phyloP scores from a whole-genome alignment of 2,329 filamentous ascomycete species.

The Coleophoma eucalyptorum region DNA sequence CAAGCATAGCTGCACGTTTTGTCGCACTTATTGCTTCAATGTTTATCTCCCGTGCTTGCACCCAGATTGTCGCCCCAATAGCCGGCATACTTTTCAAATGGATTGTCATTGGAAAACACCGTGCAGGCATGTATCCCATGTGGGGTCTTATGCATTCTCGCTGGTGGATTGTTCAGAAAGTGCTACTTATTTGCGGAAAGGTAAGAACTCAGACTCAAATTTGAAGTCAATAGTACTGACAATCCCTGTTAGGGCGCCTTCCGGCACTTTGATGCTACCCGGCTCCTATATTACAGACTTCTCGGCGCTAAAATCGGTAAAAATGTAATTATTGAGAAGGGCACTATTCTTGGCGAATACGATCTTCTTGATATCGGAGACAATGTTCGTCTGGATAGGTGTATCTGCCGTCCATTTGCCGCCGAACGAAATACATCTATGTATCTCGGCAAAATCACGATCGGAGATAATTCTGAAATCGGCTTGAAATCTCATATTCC shows the following conservation, averaged over 20 bases:
- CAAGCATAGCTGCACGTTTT: slow-evolving; percentile 38
- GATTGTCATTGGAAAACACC: slow-evolving; percentile 49
- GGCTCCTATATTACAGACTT: slow-evolving; percentile 43
- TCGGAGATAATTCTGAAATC: slow-evolving; percentile 43
- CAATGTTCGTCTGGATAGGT: slow-evolving; percentile 41
- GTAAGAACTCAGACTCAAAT: slow-evolving; percentile 6
- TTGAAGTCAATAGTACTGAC: not conserved
- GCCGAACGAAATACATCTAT: slow-evolving; percentile 54
- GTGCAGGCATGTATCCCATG: slow-evolving; percentile 53
- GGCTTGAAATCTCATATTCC: slow-evolving; percentile 46
- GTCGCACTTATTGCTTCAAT: slow-evolving; percentile 44
- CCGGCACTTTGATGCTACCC: slow-evolving; percentile 32
- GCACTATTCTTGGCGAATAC: slow-evolving; percentile 47
- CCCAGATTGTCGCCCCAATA: slow-evolving; percentile 37
- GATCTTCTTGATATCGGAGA: slow-evolving; percentile 53
- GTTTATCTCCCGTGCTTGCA: slow-evolving; percentile 34
- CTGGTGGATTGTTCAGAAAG: slow-evolving; percentile 57
- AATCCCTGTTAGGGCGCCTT: slow-evolving; percentile 35
- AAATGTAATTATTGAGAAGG: slow-evolving; percentile 41
- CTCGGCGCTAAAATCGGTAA: slow-evolving; percentile 50
- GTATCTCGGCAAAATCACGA: slow-evolving; percentile 47
- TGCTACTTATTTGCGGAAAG: slow-evolving; percentile 42
- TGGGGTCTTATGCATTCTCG: slow-evolving; percentile 54
- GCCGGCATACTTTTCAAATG: slow-evolving; percentile 49
- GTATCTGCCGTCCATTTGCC: slow-evolving; percentile 47